Percentiles rank a stretch among this genome's conserved stretches.
phyloP scores from a whole-genome alignment of 129 eudicot species.

The Ambrosia artemisiifolia region DNA sequence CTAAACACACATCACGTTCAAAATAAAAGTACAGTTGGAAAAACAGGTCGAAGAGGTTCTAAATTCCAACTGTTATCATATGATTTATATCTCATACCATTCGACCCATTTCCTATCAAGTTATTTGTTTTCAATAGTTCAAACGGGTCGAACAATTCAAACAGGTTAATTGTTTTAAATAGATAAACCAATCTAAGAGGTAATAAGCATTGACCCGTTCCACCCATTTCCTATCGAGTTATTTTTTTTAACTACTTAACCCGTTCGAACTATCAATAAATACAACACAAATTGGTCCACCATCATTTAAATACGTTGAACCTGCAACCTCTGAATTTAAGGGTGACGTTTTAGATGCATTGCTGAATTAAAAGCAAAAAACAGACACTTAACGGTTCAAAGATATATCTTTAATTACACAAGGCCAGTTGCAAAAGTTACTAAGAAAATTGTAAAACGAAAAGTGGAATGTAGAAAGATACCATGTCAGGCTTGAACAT shows the following conservation, averaged over 20 bases:
- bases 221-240: background rate
- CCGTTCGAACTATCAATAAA: background rate
- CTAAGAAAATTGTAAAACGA: background rate
- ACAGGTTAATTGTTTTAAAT: background rate
- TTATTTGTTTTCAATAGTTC: background rate
- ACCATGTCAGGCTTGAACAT: slow-evolving; percentile 99
- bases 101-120: background rate
- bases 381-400: background rate
- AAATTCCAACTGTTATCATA: background rate
- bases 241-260: background rate
- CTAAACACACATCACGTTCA: too few relatives aligned
- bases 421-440: background rate
- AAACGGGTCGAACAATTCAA: too few relatives aligned
- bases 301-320: background rate
- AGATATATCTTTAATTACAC: background rate
- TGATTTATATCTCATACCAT: background rate
- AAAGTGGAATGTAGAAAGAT: slow-evolving; percentile 9
- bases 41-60: background rate
- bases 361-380: background rate
- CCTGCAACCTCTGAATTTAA: background rate
- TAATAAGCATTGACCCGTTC: background rate
- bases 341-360: background rate
- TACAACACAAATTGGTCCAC: background rate
- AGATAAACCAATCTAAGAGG: background rate
- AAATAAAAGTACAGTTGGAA: background rate